phyloP scores from a whole-genome alignment of 495 filamentous ascomycete species.

The Trichoderma reesei region DNA sequence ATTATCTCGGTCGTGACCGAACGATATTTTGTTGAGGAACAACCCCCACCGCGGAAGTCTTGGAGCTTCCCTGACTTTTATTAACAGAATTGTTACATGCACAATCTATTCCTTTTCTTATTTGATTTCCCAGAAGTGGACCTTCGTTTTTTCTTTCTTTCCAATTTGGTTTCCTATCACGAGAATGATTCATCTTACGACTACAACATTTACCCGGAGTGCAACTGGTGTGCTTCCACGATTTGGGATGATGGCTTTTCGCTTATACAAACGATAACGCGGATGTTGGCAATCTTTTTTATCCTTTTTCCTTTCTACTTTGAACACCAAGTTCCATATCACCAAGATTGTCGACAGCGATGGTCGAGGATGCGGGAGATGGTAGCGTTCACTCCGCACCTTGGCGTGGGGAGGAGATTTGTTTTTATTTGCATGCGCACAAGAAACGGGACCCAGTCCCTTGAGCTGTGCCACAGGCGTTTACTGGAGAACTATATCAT shows the following conservation, averaged over 20 bases:
- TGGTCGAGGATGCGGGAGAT: background rate
- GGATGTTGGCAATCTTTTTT: background rate
- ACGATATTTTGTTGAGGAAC: background rate
- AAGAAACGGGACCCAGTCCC: constrained; percentile 5
- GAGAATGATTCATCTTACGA: constrained; percentile 3
- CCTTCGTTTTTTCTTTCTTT: constrained; percentile 1
- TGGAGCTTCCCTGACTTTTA: background rate
- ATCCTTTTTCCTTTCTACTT: background rate
- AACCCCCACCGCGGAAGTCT: background rate
- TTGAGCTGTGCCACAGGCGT: constrained; percentile 4
- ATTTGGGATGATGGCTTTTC: constrained; percentile 2
- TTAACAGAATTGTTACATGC: background rate
- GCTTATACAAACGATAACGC: background rate
- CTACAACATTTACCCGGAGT: background rate
- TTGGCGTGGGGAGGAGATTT: background rate
- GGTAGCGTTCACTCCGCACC: constrained; percentile 2
- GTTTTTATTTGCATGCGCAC: background rate
- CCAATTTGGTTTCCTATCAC: background rate
- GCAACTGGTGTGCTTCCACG: constrained; percentile 3
- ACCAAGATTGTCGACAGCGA: background rate
- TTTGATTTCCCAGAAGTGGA: background rate
- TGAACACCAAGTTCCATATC: background rate
- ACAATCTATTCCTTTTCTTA: background rate
- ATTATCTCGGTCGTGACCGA: background rate
- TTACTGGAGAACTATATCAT: background rate